phyloP scores from a whole-genome alignment of 768 basidiomycete genomes.

The Suillus sp. region DNA sequence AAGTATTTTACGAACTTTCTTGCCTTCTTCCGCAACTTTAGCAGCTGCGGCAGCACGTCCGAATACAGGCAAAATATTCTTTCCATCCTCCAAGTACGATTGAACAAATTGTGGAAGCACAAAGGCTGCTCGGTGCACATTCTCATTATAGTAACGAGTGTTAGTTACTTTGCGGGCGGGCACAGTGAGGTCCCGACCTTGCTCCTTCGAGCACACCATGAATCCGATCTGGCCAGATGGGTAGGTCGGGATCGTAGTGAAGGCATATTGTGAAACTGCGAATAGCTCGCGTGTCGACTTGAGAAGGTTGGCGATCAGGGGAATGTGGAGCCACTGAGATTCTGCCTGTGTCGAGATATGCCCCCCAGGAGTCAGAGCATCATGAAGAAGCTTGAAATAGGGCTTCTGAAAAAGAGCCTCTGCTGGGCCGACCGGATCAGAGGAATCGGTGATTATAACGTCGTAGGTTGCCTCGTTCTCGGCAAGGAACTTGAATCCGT shows the following conservation, averaged over 20 bases:
- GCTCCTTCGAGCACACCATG: slow-evolving; percentile 82
- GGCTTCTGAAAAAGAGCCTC: slow-evolving; percentile 93
- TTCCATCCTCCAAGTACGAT: slow-evolving; percentile 69
- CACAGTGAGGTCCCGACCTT: slow-evolving; percentile 64
- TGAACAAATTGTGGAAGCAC: slow-evolving; percentile 92
- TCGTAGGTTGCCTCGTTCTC: slow-evolving; percentile 89
- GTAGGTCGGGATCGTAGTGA: slow-evolving; percentile 96
- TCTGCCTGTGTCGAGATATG: slow-evolving; percentile 96
- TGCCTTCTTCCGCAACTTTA: slow-evolving; percentile 46
- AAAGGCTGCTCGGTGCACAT: slow-evolving; percentile 82
- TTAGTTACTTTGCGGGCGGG: slow-evolving; percentile 71
- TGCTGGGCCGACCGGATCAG: slow-evolving; percentile 96
- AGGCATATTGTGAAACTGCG: slow-evolving; percentile 85
- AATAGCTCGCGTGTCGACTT: slow-evolving; percentile 73
- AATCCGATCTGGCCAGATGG: slow-evolving; percentile 99
- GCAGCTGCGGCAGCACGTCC: slow-evolving; percentile 59
- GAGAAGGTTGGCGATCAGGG: slow-evolving; percentile 78
- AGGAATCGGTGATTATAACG: slow-evolving; percentile 98
- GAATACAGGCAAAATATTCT: slow-evolving; percentile 72
- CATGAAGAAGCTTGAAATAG: slow-evolving; percentile 93
- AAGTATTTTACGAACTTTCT: slow-evolving; percentile 65
- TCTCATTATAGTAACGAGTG: slow-evolving; percentile 84
- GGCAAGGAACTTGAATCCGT: slow-evolving; percentile 95
- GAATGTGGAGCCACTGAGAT: slow-evolving; percentile 92
- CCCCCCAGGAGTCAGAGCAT: slow-evolving; percentile 87